Conservation (phyloP, 192 early-diverging fungal species). For the Coemansia brasiliensis region DNA sequence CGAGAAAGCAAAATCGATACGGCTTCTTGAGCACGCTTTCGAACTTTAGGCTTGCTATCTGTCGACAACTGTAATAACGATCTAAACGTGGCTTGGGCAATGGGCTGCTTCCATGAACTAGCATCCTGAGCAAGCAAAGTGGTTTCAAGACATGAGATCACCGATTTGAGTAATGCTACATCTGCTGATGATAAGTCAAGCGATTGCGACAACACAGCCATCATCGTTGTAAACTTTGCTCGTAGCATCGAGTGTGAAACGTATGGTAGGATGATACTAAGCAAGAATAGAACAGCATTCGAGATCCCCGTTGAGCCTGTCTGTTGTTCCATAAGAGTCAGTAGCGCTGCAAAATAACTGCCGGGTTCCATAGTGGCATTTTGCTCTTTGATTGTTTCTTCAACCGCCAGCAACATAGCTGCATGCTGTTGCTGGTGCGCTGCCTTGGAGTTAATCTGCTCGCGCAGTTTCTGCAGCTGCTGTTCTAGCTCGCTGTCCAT, state of each 20-base stretch:
- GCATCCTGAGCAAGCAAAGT: conserved; percentile 79
- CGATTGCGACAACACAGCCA: conserved; percentile 60
- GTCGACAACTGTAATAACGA: conserved; percentile 74
- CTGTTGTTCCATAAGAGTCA: conserved; percentile 72
- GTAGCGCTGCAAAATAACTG: conserved; percentile 87
- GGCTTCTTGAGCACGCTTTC: conserved; percentile 86
- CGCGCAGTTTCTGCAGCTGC: conserved; percentile 51
- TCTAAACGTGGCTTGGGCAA: conserved; percentile 69
- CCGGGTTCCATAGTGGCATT: conserved; percentile 64
- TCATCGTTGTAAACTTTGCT: conserved; percentile 64
- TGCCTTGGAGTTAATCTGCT: conserved; percentile 72
- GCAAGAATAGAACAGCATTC: conserved; percentile 73
- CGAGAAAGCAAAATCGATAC: conserved; percentile 65
- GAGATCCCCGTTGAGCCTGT: conserved; percentile 55
- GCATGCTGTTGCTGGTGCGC: conserved; percentile 84
- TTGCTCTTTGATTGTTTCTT: conserved; percentile 83
- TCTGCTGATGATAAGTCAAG: conserved; percentile 68
- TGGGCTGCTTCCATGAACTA: conserved; percentile 67
- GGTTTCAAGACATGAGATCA: conserved; percentile 75
- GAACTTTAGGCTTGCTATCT: conserved; percentile 85
- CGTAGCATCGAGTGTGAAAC: conserved; percentile 61
- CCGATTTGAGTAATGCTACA: conserved; percentile 75
- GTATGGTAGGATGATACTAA: conserved; percentile 73
- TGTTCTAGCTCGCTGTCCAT: conserved; percentile 45
- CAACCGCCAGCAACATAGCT: conserved; percentile 68